Evolutionary conservation across 352 stramenopile species (phyloP).

Genomic region (Phytophthora rubi): DNA sequence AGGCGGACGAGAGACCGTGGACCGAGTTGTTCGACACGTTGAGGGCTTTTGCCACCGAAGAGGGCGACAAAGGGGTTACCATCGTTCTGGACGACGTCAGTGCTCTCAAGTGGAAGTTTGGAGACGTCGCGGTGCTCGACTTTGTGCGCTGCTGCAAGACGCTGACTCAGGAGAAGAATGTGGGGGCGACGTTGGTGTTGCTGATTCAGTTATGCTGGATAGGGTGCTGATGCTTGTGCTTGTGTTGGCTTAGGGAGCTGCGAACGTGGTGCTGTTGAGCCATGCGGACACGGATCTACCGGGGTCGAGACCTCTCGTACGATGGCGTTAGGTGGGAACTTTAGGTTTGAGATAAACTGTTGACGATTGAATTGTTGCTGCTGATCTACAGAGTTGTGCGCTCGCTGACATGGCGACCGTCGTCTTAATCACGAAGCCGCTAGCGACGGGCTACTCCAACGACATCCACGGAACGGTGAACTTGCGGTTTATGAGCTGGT

Average conservation of each 20-base stretch:
- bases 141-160: conserved; percentile 76
- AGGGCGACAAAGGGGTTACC: conserved; percentile 32
- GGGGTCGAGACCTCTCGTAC: conserved; percentile 26
- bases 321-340: background rate
- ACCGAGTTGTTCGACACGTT: conserved; percentile 47
- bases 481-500: background rate
- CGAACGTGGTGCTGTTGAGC: conserved; percentile 64
- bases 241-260: conserved; percentile 27
- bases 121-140: conserved; percentile 41
- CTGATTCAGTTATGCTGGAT: background rate
- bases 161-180: conserved; percentile 56
- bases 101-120: conserved; percentile 66
- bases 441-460: conserved; percentile 76
- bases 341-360: background rate
- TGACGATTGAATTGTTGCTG: background rate
- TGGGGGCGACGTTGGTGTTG: conserved; percentile 8
- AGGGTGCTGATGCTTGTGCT: background rate
- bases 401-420: conserved; percentile 69
- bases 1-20: conserved; percentile 16
- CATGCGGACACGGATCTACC: conserved; percentile 57
- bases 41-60: conserved; percentile 11
- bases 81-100: conserved; percentile 77
- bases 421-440: conserved; percentile 52
- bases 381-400: conserved; percentile 41
- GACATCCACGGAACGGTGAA: conserved; percentile 79